Evolutionary conservation across 1,139 yeast genomes (phyloP).

Genomic region (Suhomyces chickasaworum): DNA sequence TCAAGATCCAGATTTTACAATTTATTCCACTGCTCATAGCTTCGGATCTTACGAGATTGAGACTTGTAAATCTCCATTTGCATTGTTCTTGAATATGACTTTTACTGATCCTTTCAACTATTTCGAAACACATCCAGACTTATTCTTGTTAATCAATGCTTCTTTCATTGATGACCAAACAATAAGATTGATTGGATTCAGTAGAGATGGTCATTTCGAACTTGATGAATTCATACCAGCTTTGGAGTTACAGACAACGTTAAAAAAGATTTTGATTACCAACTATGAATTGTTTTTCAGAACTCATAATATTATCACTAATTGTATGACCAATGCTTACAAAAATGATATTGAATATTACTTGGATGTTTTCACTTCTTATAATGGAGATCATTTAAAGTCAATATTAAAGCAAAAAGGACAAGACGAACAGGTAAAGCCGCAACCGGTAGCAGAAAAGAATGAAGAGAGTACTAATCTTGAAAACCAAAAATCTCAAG

Average conservation of each 20-base stretch:
- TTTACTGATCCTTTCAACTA: constrained; percentile 26
- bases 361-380: constrained; percentile 16
- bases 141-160: constrained; percentile 32
- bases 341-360: constrained; percentile 28
- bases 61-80: constrained; percentile 59
- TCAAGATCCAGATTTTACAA: constrained; percentile 40
- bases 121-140: constrained; percentile 28
- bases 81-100: constrained; percentile 60
- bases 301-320: constrained; percentile 26
- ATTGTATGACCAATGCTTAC: constrained; percentile 26
- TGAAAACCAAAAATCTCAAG: neutral
- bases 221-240: constrained; percentile 29
- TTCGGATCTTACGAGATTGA: constrained; percentile 59
- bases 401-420: constrained; percentile 5
- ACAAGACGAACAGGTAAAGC: constrained; percentile 1
- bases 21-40: constrained; percentile 85
- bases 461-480: neutral
- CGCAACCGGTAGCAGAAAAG: neutral
- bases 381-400: constrained; percentile 12
- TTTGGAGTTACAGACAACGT: constrained; percentile 24
- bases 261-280: constrained; percentile 27
- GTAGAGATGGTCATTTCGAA: constrained; percentile 25
- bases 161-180: constrained; percentile 30
- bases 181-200: constrained; percentile 34
- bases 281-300: constrained; percentile 26